Evolutionary conservation across 352 stramenopile genomes (phyloP).

Genomic region (Globisporangium viniferum): DNA sequence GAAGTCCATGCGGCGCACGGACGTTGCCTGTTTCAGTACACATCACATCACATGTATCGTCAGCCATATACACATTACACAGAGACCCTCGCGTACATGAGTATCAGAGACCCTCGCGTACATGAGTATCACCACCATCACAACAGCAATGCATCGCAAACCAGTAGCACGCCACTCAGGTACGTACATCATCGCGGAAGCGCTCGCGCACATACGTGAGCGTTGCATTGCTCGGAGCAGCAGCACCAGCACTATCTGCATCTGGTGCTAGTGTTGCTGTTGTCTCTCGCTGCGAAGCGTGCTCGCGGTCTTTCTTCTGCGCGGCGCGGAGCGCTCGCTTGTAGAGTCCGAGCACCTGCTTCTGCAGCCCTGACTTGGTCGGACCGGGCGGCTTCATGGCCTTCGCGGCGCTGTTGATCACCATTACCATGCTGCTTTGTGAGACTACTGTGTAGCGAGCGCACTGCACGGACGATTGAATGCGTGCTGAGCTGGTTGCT

Average conservation of each 20-base stretch:
- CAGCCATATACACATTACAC: too few relatives aligned
- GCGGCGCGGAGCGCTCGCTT: conserved; percentile 56
- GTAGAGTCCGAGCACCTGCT: conserved; percentile 75
- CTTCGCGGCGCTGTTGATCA: conserved; percentile 19
- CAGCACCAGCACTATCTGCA: background rate
- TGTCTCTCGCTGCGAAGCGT: conserved; percentile 12
- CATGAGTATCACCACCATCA: background rate
- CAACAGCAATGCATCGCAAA: conserved; percentile 4
- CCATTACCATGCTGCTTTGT: conserved; percentile 9
- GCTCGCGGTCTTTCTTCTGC: conserved; percentile 47
- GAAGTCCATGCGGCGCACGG: conserved; percentile 73
- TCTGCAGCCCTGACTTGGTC: conserved; percentile 72
- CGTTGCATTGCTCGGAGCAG: conserved; percentile 17
- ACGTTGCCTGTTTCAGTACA: conserved; percentile 28
- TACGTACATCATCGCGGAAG: conserved; percentile 68
- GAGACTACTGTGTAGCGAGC: background rate
- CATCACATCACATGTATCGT: background rate
- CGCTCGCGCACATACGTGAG: conserved; percentile 66
- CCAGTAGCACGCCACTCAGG: background rate
- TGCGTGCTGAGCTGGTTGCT: background rate
- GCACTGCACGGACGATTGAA: background rate
- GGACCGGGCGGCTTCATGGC: conserved; percentile 4
- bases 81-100: background rate
- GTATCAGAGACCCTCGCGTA: background rate
- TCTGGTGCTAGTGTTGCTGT: background rate